Percentiles rank a stretch among this genome's conserved stretches.
These are phyloP conservation scores for Nakazawaea laoshanensis DNA, from an alignment of 805 yeast genomes.

Conservation along the genomic window DNA sequence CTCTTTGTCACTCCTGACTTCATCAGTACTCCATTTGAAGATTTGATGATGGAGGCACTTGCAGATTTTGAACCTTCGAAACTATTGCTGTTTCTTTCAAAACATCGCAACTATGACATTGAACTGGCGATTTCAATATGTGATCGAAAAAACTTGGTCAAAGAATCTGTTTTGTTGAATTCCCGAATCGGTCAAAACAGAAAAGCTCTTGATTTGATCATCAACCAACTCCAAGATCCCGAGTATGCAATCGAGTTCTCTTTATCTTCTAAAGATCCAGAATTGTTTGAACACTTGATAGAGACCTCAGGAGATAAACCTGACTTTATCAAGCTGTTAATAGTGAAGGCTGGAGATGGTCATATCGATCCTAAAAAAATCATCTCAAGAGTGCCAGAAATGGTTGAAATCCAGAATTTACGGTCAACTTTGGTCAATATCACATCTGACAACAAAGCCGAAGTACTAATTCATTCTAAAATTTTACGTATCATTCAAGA, in stretches of 20 bases:
- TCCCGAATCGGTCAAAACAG: slow-evolving; percentile 77
- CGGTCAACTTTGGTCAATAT: slow-evolving; percentile 53
- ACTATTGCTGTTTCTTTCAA: slow-evolving; percentile 54
- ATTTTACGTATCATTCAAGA: slow-evolving; percentile 45
- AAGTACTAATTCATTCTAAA: slow-evolving; percentile 41
- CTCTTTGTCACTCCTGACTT: slow-evolving; percentile 50
- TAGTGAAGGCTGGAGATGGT: slow-evolving; percentile 55
- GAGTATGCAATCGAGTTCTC: slow-evolving; percentile 77
- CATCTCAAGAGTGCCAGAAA: slow-evolving; percentile 52
- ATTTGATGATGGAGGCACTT: slow-evolving; percentile 57
- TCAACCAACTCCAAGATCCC: slow-evolving; percentile 73
- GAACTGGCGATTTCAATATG: slow-evolving; percentile 64
- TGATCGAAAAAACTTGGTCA: slow-evolving; percentile 38
- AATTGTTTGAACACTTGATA: slow-evolving; percentile 74
- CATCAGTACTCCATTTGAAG: slow-evolving; percentile 49
- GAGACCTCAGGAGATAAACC: slow-evolving; percentile 67
- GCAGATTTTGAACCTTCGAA: slow-evolving; percentile 48
- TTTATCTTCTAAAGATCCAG: slow-evolving; percentile 53
- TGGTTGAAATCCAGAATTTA: slow-evolving; percentile 58
- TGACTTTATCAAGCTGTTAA: slow-evolving; percentile 63
- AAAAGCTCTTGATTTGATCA: slow-evolving; percentile 68
- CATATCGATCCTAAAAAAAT: slow-evolving; percentile 64
- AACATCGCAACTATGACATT: slow-evolving; percentile 55
- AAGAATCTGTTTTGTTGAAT: slow-evolving; percentile 74
- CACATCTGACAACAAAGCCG: slow-evolving; percentile 53